These are phyloP conservation scores for Penicillium canariense DNA, from an alignment of 495 filamentous ascomycete genomes.

Conservation along the genomic window DNA sequence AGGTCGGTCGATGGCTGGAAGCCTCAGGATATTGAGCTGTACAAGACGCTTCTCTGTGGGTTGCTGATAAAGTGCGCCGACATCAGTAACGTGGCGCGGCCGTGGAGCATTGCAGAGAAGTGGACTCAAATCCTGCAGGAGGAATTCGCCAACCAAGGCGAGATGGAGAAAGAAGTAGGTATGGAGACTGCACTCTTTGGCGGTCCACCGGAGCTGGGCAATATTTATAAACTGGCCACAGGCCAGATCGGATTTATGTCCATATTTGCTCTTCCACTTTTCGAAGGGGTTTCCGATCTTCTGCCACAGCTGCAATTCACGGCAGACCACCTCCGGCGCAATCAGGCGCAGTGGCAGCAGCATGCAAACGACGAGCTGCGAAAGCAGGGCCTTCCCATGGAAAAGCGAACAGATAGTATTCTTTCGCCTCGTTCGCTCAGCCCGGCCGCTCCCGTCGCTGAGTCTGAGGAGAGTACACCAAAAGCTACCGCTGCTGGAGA, in stretches of 20 bases:
- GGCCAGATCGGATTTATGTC: conserved; percentile 96
- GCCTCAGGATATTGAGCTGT: conserved; percentile 63
- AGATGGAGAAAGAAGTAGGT: conserved; percentile 83
- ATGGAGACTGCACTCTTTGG: conserved; percentile 84
- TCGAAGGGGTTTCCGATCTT: conserved; percentile 79
- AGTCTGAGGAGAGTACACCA: conserved; percentile 5
- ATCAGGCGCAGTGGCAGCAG: conserved; percentile 69
- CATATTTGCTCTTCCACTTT: conserved; percentile 87
- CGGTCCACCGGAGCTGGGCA: conserved; percentile 77
- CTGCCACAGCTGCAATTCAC: conserved; percentile 80
- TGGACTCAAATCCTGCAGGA: conserved; percentile 93
- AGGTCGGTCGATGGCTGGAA: conserved; percentile 65
- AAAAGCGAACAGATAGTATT: conserved; percentile 21
- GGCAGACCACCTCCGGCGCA: conserved; percentile 72
- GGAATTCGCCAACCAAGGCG: conserved; percentile 88
- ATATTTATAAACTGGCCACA: conserved; percentile 74
- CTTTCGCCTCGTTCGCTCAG: conserved; percentile 44
- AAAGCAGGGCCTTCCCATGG: conserved; percentile 28
- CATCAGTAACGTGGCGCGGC: conserved; percentile 94
- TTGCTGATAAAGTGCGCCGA: conserved; percentile 97
- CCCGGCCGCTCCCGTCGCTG: conserved; percentile 14
- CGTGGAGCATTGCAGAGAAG: conserved; percentile 72
- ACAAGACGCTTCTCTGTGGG: conserved; percentile 76
- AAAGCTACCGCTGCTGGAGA: not conserved
- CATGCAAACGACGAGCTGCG: conserved; percentile 56